phyloP scores from a whole-genome alignment of 2,329 filamentous ascomycete species.

The Diplocarpon rosae region DNA sequence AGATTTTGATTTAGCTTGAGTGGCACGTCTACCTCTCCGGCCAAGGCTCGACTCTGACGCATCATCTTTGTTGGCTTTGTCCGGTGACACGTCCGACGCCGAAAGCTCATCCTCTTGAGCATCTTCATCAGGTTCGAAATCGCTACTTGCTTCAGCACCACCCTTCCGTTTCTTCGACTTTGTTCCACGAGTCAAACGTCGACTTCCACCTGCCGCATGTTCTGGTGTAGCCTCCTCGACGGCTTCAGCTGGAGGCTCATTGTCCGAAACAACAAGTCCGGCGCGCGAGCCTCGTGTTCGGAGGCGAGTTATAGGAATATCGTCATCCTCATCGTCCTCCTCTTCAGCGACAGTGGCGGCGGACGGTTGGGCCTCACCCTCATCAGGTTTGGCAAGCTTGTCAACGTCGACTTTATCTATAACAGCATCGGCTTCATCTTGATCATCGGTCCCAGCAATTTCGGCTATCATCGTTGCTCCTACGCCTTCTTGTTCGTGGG shows the following conservation, averaged over 20 bases:
- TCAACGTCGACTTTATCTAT: constrained; percentile 14
- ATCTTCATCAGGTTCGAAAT: constrained; percentile 26
- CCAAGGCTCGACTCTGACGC: constrained; percentile 39
- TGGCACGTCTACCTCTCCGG: constrained; percentile 36
- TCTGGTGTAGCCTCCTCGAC: constrained; percentile 35
- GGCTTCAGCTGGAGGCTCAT: constrained; percentile 35
- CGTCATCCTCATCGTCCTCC: constrained; percentile 26
- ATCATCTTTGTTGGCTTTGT: constrained; percentile 31
- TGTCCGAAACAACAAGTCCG: constrained; percentile 10
- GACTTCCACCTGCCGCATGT: constrained; percentile 18
- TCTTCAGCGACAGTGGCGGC: constrained; percentile 11
- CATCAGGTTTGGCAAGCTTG: constrained; percentile 9
- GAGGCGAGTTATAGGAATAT: constrained; percentile 32
- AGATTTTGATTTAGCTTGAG: constrained; percentile 33
- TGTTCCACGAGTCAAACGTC: constrained; percentile 22
- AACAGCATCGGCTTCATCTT: constrained; percentile 17
- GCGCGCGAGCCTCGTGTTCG: constrained; percentile 23
- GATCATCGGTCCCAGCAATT: constrained; percentile 22
- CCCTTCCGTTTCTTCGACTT: constrained; percentile 20
- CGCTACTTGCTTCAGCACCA: constrained; percentile 24
- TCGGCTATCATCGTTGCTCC: constrained; percentile 17
- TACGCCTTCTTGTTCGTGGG: constrained; percentile 21
- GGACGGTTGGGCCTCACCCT: constrained; percentile 5
- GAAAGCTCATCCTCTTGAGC: constrained; percentile 44
- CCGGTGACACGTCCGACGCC: constrained; percentile 27